Conservation (phyloP, 2,329 filamentous ascomycete species). For the Ambrosiella xylebori region DNA sequence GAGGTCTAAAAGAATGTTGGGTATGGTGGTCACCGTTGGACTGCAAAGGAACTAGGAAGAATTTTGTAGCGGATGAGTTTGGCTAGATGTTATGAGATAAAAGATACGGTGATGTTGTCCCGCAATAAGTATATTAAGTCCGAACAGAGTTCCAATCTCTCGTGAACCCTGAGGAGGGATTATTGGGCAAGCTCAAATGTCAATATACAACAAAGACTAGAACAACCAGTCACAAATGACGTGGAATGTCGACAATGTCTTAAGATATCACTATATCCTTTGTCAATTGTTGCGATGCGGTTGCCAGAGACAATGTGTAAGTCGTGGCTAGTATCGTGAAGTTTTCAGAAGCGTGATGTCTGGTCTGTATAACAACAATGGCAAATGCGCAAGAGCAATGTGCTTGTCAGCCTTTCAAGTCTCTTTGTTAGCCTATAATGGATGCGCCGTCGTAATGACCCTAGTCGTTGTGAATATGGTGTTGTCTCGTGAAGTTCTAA, state of each 20-base stretch:
- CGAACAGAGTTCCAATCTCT: background rate
- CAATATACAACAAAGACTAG: too few species aligned
- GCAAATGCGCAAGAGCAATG: too few species aligned
- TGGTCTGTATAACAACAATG: too few species aligned
- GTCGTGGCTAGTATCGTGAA: too few species aligned
- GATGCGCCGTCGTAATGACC: background rate
- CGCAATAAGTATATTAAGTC: background rate
- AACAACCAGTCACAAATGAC: too few species aligned
- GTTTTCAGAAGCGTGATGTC: too few species aligned
- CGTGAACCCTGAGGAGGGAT: background rate
- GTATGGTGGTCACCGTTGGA: background rate
- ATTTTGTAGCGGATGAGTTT: too few species aligned
- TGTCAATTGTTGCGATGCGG: too few species aligned
- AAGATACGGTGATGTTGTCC: background rate
- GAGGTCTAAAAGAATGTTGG: background rate
- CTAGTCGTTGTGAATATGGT: background rate
- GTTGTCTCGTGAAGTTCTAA: background rate
- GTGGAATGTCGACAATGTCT: too few species aligned
- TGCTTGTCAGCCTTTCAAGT: constrained; percentile 6
- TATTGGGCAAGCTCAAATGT: background rate
- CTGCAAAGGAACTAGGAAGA: too few species aligned
- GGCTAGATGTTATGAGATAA: background rate
- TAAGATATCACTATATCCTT: too few species aligned
- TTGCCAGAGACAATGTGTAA: too few species aligned
- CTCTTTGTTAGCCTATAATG: constrained; percentile 1